A percentile compares a stretch with the other conserved stretches of the same genome.
phyloP scores from a whole-genome alignment of 2,329 filamentous ascomycete genomes.

The Talaromyces sp. region DNA sequence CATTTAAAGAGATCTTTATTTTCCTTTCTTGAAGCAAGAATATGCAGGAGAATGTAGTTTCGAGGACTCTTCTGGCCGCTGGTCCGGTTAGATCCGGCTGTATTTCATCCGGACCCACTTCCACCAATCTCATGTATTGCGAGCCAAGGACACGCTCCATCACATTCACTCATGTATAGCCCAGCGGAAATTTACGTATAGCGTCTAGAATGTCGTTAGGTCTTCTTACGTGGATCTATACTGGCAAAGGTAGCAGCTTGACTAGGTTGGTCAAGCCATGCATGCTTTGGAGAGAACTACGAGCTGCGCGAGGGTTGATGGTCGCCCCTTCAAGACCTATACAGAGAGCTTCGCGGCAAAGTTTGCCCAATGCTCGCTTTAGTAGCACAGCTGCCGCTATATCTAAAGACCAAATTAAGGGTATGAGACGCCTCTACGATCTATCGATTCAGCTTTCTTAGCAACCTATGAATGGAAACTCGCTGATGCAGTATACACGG shows the following conservation, averaged over 20 bases:
- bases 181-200: too few relatives aligned
- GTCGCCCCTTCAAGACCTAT: neutral
- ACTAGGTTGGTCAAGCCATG: neutral
- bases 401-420: neutral
- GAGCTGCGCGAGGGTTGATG: neutral
- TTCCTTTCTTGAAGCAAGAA: too few relatives aligned
- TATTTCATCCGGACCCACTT: too few relatives aligned
- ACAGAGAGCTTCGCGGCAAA: neutral
- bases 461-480: constrained; percentile 3
- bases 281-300: neutral
- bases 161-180: too few relatives aligned
- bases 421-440: neutral
- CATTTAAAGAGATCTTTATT: too few relatives aligned
- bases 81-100: too few relatives aligned
- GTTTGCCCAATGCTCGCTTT: neutral
- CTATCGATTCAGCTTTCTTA: constrained; percentile 6
- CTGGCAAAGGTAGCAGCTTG: neutral
- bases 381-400: neutral
- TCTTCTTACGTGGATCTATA: neutral
- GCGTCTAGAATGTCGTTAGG: neutral
- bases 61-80: too few relatives aligned
- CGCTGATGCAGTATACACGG: constrained; percentile 3
- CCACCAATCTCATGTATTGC: too few relatives aligned
- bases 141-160: too few relatives aligned
- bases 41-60: too few relatives aligned